Base-by-base conservation (phyloP, 2,329 filamentous ascomycete genomes). In the Fusarium sacchari region DNA sequence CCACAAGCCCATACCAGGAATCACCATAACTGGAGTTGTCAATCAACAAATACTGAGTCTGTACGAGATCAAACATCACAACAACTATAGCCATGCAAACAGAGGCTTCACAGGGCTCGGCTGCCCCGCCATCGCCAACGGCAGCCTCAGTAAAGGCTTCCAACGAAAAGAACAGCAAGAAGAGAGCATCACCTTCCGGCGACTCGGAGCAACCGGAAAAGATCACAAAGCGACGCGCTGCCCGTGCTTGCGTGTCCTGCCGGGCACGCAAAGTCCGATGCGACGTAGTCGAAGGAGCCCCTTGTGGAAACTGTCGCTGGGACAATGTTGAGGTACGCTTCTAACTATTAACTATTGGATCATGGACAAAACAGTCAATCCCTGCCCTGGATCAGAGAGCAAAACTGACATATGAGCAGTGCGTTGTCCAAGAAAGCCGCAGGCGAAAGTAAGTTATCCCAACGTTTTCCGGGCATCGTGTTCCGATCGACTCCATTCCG, bases 261-360 rank as follows among this genome's bases (percentile, higher is more conserved):
- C 90, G 95, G 78, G 91, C 93, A 64, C 91, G 95, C 80, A 98
- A 98, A 82, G 95, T 98, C 46, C 90, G 95, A 64, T 98, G 95
- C 85, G 95, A 98, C 84, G 95, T 97, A 64, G 94, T 96, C 67
- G 94, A 97, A 82, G 92, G 93, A 55, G 92, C 92, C 47, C 94
- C 94, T 3, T 97, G 94, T 82, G 95, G 93, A 63, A 97, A 97
- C 82, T 97, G 94, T 84, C 88, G 93, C 72, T 89, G 93, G 84
- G 93, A 94, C 81, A 91, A 93, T 80, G 92, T 94, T 66, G 91
- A 94, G 79, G 82, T 83, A 79, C 59, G 82, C 50, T 39, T 47
- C 49, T 57, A 49, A 32, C 44, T 42, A 36, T 42, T 42, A 52
- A 28, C 44, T 39, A 62, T 55, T 59, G 62, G 65, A 36, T 43